Base-by-base conservation (phyloP, 768 basidiomycete genomes). In the Psilocybe subaeruginosa region DNA sequence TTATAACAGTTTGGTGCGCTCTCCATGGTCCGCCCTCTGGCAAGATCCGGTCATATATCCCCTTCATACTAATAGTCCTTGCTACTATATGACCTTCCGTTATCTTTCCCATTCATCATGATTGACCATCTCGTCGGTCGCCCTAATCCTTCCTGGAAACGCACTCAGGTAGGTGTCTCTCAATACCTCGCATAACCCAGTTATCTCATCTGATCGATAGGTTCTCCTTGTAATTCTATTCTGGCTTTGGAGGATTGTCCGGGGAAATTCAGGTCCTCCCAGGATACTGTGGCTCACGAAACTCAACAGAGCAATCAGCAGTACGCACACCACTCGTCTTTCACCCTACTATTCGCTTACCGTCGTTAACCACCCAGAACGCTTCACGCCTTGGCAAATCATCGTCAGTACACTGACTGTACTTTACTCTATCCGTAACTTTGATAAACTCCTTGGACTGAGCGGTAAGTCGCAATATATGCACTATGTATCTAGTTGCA, bases 311-410 rank as follows among this genome's bases (percentile, higher is more conserved):
- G 68, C 70, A 8, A 77, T 93, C 9, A 62, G 77, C 91, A 93
- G 70, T 59, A 88, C 73, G 37, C 35, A 16, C n/a, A 19, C 19
- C 41, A 33, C 41, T 49, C 31, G 47, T 19, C 27, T 53, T 29
- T 45, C 33, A 31, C 8, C 19, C 8, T 9, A 29, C 27, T 23
- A 30, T 31, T 16, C 43, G 7, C 48, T 48, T 56, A n/a, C 23
- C 23, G 23, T 23, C 23, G 23, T 12, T 35, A 53, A 35, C 19
- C 14, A 59, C 31, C 58, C 70, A 94, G 89, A 82, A 70, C 86
- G 87, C 19, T 97, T 94, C 78, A 91, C 95, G 0, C 97, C 97
- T n/a, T 99, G 95, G 90, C 96, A 99, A 70, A 82, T 98, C 68
- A 84, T 98, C 53, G 82, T 94, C 58, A 91, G 86, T 66, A 93